Evolutionary conservation across 2,329 filamentous ascomycete genomes (phyloP), one percentile per base, ranked within the genome.

Genomic region (Microcera coccophila): DNA sequence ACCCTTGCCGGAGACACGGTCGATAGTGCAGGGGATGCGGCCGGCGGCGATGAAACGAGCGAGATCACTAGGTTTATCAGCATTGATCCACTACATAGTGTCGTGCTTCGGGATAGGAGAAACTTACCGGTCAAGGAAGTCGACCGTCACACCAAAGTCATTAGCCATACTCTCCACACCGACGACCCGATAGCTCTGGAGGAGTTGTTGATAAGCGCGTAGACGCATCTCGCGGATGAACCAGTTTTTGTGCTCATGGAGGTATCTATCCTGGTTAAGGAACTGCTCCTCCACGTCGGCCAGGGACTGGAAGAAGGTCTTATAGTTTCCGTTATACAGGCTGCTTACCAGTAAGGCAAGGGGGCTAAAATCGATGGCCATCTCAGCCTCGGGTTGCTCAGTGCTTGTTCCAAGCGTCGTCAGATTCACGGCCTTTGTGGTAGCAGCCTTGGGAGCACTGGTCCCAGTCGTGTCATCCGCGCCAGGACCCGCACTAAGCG

Each of bases 221-320:
- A 97, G 80, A 44, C 93, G 84, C 93, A 98, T 98, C 76, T 98
- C 93, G 39, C 93, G 86, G 57, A 98, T 91, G 66, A 93, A 97
- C 91, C 93, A 98, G 61, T 82, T 84, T 66, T 88, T 87, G 74
- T 98, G 93, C 75, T 98, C 93, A 62, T 90, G 85, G 44, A 98
- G 78, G 70, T 97, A 95, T 45, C 93, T 87, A 64, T 98, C 93
- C 64, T 93, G 88, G 55, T 83, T 90, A 53, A 98, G 76, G 75
- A 98, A 98, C 59, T 85, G 84, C 68, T 94, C 89, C 73, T 98
- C 93, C 2, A 97, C 93, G 10, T 83, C 78, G 17, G 87, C 90
- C 20, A 98, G 78, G 11, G 90, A 87, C 55, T 84, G 78, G 75
- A 98, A 98, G 75, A 97, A 97, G 41, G 81, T 82, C 69, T 88